Base-by-base conservation (phyloP, 495 filamentous ascomycete species). In the Aspergillus panamensis region DNA sequence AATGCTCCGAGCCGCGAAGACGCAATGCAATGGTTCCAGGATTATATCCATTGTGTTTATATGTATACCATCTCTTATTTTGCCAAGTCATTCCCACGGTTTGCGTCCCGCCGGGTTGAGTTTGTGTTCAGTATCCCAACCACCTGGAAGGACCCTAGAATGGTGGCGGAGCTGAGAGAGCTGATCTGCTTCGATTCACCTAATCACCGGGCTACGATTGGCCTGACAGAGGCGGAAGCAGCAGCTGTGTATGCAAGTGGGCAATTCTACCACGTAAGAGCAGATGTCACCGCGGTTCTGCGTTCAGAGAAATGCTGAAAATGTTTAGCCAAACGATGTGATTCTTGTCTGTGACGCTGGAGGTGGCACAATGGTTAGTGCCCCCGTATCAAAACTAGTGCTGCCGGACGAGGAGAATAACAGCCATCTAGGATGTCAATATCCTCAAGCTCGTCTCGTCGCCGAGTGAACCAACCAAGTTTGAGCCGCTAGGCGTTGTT, bases 121-220 rank as follows among this genome's bases (percentile, higher is more conserved):
- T 87, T 87, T 62, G 66, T 86, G 30, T 87, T 87, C 65, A 84
- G 80, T 58, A 82, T 87, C 5, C 85, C 85, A 8, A 88, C 84
- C 3, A 87, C 84, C 5, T 88, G 85, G 85, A 79, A 79, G 32
- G 79, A 77, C 52, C 70, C 77, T 20, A 69, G 75, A 3, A 82
- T 82, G 52, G 77, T 89, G 43, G 80, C 82, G 58, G 69, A 75
- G 52, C 14, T 56, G 44, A 56, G 53, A 25, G 33, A 21, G 45
- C 12, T 32, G 5, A 49, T 56, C 30, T n/a, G 32, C 1, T 56
- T 48, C 31, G 44, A 87, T 82, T 54, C 73, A 76, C 53, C 55
- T 0, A 65, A 66, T 29, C 81, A 85, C 66, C 68, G 65, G 3
- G 79, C 78, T 5, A 66, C 63, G 17, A 83, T 88, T 47, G 82